Conservation (phyloP, 805 yeast species). For the Teunomyces lycoperdinae region DNA sequence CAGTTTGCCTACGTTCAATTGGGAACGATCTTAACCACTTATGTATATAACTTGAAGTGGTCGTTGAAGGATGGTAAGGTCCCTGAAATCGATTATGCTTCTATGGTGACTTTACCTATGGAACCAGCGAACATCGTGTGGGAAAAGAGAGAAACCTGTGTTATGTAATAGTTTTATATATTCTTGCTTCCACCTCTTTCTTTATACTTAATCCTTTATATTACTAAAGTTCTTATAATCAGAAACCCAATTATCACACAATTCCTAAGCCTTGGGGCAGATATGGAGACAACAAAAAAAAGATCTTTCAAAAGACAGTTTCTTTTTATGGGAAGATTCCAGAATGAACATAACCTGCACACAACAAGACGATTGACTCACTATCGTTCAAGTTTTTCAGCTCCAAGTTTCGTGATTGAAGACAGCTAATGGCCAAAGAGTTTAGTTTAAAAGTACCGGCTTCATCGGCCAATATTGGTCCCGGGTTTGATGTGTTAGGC, state of each 20-base stretch:
- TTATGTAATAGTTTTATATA: conserved; percentile 5
- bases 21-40: conserved; percentile 76
- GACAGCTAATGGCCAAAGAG: conserved; percentile 3
- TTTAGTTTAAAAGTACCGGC: conserved; percentile 83
- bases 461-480: conserved; percentile 96
- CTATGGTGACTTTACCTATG: conserved; percentile 90
- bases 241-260: too few relatives aligned
- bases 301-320: too few relatives aligned
- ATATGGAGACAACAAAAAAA: too few relatives aligned
- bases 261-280: too few relatives aligned
- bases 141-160: conserved; percentile 56
- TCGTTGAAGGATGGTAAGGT: conserved; percentile 43
- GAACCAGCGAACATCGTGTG: conserved; percentile 71
- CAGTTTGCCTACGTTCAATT: conserved; percentile 95
- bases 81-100: conserved; percentile 74
- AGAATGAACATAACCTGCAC: neutral
- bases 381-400: conserved; percentile 3
- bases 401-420: neutral
- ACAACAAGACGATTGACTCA: neutral
- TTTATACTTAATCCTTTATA: neutral
- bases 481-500: conserved; percentile 96
- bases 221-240: too few relatives aligned
- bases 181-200: neutral
- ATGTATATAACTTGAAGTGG: conserved; percentile 78
- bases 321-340: too few relatives aligned